Percentiles rank a stretch among this genome's conserved stretches.
Evolutionary conservation across 139 green algal species (phyloP).

Genomic region (Desmodesmus armatus): DNA sequence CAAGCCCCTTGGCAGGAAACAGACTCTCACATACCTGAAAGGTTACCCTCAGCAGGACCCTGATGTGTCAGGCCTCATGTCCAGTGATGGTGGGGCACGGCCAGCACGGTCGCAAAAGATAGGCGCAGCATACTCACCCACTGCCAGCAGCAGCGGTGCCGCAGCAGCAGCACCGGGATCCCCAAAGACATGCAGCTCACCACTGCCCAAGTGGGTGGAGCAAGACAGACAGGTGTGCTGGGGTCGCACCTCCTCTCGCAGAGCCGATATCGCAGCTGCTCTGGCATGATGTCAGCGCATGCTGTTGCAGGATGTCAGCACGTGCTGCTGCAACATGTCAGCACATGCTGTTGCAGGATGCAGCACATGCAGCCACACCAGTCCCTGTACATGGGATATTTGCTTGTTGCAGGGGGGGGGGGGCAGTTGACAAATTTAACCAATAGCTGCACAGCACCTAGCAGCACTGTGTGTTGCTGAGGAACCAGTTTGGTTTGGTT

Average conservation of each 20-base stretch:
- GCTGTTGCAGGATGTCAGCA: too few relatives aligned
- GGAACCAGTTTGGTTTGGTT: too few relatives aligned
- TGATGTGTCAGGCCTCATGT: constrained; percentile 25
- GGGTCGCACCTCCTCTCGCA: not conserved
- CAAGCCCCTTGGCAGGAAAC: constrained; percentile 62
- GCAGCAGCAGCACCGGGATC: not conserved
- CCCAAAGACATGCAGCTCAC: constrained; percentile 29
- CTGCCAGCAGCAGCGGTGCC: not conserved
- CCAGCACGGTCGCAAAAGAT: not conserved
- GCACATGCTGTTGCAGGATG: not conserved
- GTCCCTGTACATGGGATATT: not conserved
- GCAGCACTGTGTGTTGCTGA: too few relatives aligned
- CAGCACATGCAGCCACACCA: not conserved
- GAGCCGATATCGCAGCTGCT: not conserved
- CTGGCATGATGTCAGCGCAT: too few relatives aligned
- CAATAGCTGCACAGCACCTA: too few relatives aligned
- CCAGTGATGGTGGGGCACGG: constrained; percentile 12
- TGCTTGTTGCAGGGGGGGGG: too few relatives aligned
- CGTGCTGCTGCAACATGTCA: too few relatives aligned
- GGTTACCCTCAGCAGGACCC: constrained; percentile 71
- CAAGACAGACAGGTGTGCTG: constrained; percentile 83
- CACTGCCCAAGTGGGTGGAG: constrained; percentile 83
- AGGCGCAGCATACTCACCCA: constrained; percentile 5
- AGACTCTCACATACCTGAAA: constrained; percentile 80
- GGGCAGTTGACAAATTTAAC: too few relatives aligned